phyloP scores from a whole-genome alignment of 139 green algal genomes.

The Tetraselmis chui region DNA sequence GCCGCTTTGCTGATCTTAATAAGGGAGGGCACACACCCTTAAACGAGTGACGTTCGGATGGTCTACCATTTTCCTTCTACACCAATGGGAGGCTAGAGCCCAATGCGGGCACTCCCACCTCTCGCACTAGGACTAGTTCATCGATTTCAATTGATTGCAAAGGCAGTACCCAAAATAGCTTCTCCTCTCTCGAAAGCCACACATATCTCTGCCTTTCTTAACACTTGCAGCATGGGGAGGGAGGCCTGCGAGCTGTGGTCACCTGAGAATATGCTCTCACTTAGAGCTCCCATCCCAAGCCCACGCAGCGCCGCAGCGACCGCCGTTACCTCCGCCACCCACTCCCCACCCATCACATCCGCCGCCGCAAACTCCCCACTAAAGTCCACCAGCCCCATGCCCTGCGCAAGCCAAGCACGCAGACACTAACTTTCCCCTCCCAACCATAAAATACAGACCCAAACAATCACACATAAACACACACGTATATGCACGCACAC shows the following conservation, averaged over 20 bases:
- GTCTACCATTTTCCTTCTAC: too few relatives aligned
- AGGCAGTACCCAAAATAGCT: background rate
- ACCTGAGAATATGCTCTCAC: background rate
- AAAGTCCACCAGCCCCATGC: background rate
- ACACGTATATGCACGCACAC: background rate
- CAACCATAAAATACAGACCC: background rate
- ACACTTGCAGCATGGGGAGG: constrained; percentile 6
- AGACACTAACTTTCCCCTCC: background rate
- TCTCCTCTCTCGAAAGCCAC: background rate
- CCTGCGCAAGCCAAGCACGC: background rate
- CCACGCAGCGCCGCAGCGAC: constrained; percentile 17
- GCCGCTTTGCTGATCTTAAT: too few relatives aligned
- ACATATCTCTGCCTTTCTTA: constrained; percentile 34
- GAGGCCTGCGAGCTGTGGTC: too few relatives aligned
- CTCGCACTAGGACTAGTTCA: too few relatives aligned
- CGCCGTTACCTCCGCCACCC: constrained; percentile 6
- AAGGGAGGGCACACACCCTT: too few relatives aligned
- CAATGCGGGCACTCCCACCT: too few relatives aligned
- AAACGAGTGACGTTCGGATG: too few relatives aligned
- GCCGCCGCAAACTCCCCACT: background rate
- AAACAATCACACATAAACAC: background rate
- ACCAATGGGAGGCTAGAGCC: too few relatives aligned
- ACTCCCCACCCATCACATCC: background rate
- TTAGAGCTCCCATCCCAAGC: constrained; percentile 20
- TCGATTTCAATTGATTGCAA: too few relatives aligned